Evolutionary conservation across 768 basidiomycete genomes (phyloP).

Genomic region (Xerocomellus chrysenteron): DNA sequence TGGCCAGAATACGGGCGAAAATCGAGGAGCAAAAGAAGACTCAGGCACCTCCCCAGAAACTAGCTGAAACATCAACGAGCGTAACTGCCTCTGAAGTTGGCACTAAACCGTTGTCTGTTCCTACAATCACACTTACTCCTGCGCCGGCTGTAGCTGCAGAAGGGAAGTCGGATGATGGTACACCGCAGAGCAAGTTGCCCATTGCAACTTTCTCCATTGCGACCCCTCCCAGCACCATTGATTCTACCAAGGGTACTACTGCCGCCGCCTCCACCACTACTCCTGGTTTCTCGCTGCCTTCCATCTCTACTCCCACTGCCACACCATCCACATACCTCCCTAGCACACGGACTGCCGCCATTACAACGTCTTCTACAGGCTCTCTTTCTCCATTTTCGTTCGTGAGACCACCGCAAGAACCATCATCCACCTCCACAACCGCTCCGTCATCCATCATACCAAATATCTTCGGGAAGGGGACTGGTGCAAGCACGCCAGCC

Average conservation of each 20-base stretch:
- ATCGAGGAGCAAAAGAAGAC: conserved; percentile 45
- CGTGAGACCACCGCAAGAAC: conserved; percentile 11
- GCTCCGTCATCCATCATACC: conserved; percentile 18
- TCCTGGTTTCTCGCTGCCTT: conserved; percentile 23
- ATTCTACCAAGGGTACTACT: conserved; percentile 7
- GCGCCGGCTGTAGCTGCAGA: conserved; percentile 13
- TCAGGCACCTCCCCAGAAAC: conserved; percentile 36
- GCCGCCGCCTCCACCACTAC: conserved; percentile 9
- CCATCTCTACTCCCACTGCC: conserved; percentile 26
- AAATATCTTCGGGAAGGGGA: conserved; percentile 34
- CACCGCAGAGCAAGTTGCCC: conserved; percentile 14
- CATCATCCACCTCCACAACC: conserved; percentile 1
- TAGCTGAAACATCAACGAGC: conserved; percentile 30
- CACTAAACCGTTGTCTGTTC: conserved; percentile 21
- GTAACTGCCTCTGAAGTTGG: conserved; percentile 23
- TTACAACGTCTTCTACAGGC: conserved; percentile 9
- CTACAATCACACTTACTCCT: conserved; percentile 30
- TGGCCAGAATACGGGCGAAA: conserved; percentile 65
- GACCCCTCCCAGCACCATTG: background rate
- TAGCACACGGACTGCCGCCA: conserved; percentile 3
- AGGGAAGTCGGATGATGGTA: conserved; percentile 3
- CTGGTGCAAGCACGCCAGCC: conserved; percentile 4
- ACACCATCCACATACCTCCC: conserved; percentile 16
- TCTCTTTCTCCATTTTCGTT: conserved; percentile 18
- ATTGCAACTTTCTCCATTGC: conserved; percentile 17